Conservation (phyloP, 2,329 filamentous ascomycete genomes). For the Xylariomycetidae sp. region DNA sequence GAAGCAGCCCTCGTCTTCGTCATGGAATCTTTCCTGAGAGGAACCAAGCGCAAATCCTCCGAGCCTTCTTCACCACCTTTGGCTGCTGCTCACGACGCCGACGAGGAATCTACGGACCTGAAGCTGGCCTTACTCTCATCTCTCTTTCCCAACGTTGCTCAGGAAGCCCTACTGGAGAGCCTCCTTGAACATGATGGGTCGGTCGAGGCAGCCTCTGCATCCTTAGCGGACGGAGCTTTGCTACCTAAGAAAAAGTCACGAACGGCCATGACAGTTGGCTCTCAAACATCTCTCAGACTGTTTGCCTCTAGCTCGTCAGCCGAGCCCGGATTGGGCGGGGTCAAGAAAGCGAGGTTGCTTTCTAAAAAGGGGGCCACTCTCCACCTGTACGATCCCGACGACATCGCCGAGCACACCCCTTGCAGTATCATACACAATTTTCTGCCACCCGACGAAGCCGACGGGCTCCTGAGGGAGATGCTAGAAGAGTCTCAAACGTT, state of each 20-base stretch:
- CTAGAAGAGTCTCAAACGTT: constrained; percentile 68
- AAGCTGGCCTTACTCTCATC: constrained; percentile 83
- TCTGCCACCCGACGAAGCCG: constrained; percentile 64
- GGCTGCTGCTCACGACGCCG: constrained; percentile 13
- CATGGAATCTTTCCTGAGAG: constrained; percentile 55
- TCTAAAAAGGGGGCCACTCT: constrained; percentile 77
- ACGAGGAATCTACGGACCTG: constrained; percentile 75
- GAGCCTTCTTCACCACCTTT: too few relatives aligned
- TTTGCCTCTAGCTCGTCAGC: constrained; percentile 32
- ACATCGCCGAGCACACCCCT: constrained; percentile 77
- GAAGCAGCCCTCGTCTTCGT: too few relatives aligned
- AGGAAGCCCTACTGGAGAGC: constrained; percentile 68
- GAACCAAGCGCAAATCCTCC: constrained; percentile 44
- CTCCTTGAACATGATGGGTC: constrained; percentile 73
- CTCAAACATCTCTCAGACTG: constrained; percentile 58
- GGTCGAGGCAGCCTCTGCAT: constrained; percentile 57
- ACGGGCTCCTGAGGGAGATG: constrained; percentile 68
- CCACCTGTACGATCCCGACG: constrained; percentile 73
- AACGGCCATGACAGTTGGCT: constrained; percentile 33
- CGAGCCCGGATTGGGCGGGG: constrained; percentile 9
- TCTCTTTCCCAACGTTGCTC: constrained; percentile 58
- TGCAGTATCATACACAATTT: constrained; percentile 94
- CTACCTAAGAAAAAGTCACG: constrained; percentile 28
- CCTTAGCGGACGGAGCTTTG: constrained; percentile 35
- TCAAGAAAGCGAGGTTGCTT: constrained; percentile 45